Base-by-base conservation (phyloP, 306 rosid genomes). In the Acacia crassicarpa region DNA sequence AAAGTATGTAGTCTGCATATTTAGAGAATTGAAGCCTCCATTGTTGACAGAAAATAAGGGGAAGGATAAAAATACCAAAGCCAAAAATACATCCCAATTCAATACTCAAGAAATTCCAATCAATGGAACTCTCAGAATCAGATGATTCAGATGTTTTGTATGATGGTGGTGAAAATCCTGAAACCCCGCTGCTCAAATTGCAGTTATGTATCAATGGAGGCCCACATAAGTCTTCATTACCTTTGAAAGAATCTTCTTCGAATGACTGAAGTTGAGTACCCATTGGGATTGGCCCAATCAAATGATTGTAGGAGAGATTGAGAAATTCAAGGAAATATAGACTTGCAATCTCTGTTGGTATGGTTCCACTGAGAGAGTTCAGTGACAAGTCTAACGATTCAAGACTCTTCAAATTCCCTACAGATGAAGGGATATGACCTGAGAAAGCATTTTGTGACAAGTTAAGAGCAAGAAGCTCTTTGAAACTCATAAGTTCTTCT, bases 161-260 rank as follows among this genome's bases (percentile, higher is more conserved):
- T 74, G 33, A 0, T 49, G 79, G 59, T 9, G 43, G 69, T 14
- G 56, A 22, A 2, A 33, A 8, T 23, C 53, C 53, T 33, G 3
- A 22, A 20, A 4, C 63, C 45, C 61, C 78, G 22, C 16, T 46
- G 16, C 17, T 35, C 14, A 61, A 61, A 44, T 16, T 0, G 0
- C 16, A 32, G 35, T 35, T 67, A 5, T 67, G 44, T 41, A 14
- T 67, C 72, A 67, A 33, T 33, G 72, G 72, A 35, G 77, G 81
- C 0, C 90, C 89, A 49, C 71, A 88, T 54, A 88, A 14, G 51
- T 78, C 83, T 14, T 62, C 23, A 9, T 90, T 67, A 3, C 72
- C 45, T 67, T 67, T 3, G 14, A 67, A 67, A 7, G 72, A 67
- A 33, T 67, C 19, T 67, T 22, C 72, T 19, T 67, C 72, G 17